These are phyloP conservation scores for Ceraceosorus bombacis DNA, from an alignment of 1,284 basidiomycete species.

Conservation along the genomic window DNA sequence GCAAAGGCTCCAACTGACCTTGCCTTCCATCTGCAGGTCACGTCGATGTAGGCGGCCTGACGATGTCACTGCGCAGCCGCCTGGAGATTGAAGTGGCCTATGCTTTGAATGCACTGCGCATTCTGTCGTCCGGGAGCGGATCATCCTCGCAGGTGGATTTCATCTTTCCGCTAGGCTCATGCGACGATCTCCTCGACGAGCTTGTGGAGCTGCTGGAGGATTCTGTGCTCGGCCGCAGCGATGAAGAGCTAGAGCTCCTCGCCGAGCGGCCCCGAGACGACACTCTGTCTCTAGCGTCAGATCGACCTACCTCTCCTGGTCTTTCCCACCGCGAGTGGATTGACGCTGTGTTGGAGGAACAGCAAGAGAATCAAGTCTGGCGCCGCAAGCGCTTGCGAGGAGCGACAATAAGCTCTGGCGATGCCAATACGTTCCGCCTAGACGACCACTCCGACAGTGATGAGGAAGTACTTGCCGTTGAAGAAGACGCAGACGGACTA, in stretches of 20 bases:
- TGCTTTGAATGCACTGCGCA: conserved; percentile 77
- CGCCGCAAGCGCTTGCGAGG: conserved; percentile 15
- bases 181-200: conserved; percentile 77
- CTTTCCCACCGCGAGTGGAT: conserved; percentile 26
- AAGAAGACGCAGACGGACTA: conserved; percentile 4
- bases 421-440: not conserved
- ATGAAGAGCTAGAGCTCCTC: conserved; percentile 43
- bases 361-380: conserved; percentile 32
- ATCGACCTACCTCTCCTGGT: too few species aligned
- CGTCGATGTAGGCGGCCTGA: conserved; percentile 79
- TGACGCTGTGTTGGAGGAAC: conserved; percentile 33
- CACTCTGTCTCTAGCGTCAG: too few species aligned
- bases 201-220: conserved; percentile 79
- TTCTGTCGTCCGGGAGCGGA: conserved; percentile 62
- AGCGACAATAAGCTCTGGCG: not conserved
- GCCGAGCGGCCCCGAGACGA: not conserved
- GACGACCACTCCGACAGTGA: not conserved
- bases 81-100: conserved; percentile 77
- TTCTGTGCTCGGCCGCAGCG: conserved; percentile 59
- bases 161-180: conserved; percentile 61
- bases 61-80: conserved; percentile 80
- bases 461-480: not conserved
- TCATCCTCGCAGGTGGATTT: conserved; percentile 48
- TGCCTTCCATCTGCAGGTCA: conserved; percentile 48
- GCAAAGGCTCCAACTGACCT: too few species aligned